Conservation (phyloP, 2,329 filamentous ascomycete species). For the Alternaria gansuensis region DNA sequence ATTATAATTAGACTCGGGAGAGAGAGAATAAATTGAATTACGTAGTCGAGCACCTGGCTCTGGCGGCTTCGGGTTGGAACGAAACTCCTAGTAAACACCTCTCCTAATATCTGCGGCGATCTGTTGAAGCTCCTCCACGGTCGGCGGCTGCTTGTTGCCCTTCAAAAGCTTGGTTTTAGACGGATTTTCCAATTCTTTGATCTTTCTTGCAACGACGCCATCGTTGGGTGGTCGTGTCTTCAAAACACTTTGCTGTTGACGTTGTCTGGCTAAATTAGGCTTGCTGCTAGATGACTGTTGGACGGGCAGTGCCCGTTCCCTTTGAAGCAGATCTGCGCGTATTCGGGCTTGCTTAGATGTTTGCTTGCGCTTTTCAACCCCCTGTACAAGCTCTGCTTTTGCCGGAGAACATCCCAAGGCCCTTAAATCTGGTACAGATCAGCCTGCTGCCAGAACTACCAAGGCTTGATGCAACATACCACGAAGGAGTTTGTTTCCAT, state of each 20-base stretch:
- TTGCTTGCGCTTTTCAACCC: background rate
- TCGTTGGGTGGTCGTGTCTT: background rate
- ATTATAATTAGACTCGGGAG: background rate
- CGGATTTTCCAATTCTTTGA: constrained; percentile 11
- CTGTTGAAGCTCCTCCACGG: constrained; percentile 35
- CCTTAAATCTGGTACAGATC: constrained; percentile 31
- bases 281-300: constrained; percentile 1
- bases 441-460: background rate
- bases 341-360: background rate
- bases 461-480: constrained; percentile 20
- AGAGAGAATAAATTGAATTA: background rate
- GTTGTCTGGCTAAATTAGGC: constrained; percentile 1
- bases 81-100: constrained; percentile 23
- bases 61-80: background rate
- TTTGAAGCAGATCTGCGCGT: background rate
- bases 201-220: constrained; percentile 7
- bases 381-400: background rate
- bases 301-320: background rate
- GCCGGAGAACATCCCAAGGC: constrained; percentile 1
- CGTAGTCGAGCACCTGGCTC: background rate
- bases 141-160: constrained; percentile 25
- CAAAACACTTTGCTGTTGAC: background rate
- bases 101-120: constrained; percentile 36
- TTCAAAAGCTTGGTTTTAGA: constrained; percentile 8
- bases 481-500: constrained; percentile 31